phyloP scores from a whole-genome alignment of 2,329 filamentous ascomycete species.

The Monilinia polystroma region DNA sequence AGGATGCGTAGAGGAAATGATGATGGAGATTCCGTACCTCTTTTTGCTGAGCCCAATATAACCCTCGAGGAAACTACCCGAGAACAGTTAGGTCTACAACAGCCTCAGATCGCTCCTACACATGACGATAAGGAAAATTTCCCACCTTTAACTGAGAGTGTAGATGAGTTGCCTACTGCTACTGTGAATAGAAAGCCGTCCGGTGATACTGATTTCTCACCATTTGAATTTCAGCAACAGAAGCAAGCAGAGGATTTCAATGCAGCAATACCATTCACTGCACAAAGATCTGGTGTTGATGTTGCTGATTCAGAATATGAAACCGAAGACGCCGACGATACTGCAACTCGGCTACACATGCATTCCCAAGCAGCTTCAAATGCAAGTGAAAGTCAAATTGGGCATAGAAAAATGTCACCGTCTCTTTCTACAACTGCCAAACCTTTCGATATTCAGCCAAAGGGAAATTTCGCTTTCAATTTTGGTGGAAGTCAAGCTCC shows the following conservation, averaged over 20 bases:
- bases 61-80: constrained; percentile 40
- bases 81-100: constrained; percentile 39
- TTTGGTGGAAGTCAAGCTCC: constrained; percentile 27
- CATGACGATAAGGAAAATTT: constrained; percentile 40
- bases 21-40: constrained; percentile 70
- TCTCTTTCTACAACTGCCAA: constrained; percentile 70
- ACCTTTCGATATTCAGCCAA: constrained; percentile 54
- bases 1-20: constrained; percentile 64
- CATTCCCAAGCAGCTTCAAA: constrained; percentile 30
- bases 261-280: constrained; percentile 37
- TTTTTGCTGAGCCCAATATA: constrained; percentile 63
- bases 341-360: constrained; percentile 2
- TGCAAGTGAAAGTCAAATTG: constrained; percentile 18
- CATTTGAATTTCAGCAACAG: constrained; percentile 58
- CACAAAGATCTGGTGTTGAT: constrained; percentile 33
- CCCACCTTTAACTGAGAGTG: constrained; percentile 28
- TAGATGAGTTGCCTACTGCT: constrained; percentile 24
- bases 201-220: constrained; percentile 53
- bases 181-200: constrained; percentile 46
- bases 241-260: constrained; percentile 44
- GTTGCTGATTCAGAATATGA: constrained; percentile 38
- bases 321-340: constrained; percentile 26
- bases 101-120: constrained; percentile 24
- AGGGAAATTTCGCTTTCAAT: constrained; percentile 34
- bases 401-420: constrained; percentile 48